Evolutionary conservation across 2,329 filamentous ascomycete species (phyloP).

Genomic region (Hymenoscyphus linearis): DNA sequence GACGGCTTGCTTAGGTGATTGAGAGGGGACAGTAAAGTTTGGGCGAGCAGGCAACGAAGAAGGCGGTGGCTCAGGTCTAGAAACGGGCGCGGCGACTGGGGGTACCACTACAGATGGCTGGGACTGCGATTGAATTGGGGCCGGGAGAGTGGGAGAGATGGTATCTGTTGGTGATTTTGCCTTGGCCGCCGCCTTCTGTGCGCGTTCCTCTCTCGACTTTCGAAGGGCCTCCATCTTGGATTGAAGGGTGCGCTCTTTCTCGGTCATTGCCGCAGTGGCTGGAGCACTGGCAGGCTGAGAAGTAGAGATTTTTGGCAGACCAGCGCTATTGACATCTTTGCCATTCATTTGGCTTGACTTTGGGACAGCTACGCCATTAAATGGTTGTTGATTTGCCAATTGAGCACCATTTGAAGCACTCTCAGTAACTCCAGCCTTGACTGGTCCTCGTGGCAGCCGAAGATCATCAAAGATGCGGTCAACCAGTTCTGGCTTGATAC

Average conservation of each 20-base stretch:
- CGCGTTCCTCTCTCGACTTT: slow-evolving; percentile 46
- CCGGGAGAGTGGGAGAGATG: slow-evolving; percentile 7
- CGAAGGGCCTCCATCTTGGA: slow-evolving; percentile 74
- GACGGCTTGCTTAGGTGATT: background rate
- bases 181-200: slow-evolving; percentile 35
- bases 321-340: slow-evolving; percentile 39
- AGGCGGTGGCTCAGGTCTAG: background rate
- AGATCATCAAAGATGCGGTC: slow-evolving; percentile 63
- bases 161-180: slow-evolving; percentile 10
- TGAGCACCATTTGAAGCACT: background rate
- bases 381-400: background rate
- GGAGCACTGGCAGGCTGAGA: slow-evolving; percentile 4
- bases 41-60: background rate
- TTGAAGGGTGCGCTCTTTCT: slow-evolving; percentile 69
- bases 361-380: background rate
- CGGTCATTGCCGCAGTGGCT: slow-evolving; percentile 41
- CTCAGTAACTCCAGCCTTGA: slow-evolving; percentile 12
- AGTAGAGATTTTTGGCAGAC: slow-evolving; percentile 1
- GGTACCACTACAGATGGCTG: background rate
- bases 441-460: slow-evolving; percentile 42
- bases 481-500: slow-evolving; percentile 60
- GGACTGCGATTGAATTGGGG: slow-evolving; percentile 7
- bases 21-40: background rate
- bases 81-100: background rate
- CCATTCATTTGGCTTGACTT: slow-evolving; percentile 41